Evolutionary conservation across 164 flowering plant species (phyloP), one percentile per base, ranked within the genome.

Genomic region (Cinnamomum chago): DNA sequence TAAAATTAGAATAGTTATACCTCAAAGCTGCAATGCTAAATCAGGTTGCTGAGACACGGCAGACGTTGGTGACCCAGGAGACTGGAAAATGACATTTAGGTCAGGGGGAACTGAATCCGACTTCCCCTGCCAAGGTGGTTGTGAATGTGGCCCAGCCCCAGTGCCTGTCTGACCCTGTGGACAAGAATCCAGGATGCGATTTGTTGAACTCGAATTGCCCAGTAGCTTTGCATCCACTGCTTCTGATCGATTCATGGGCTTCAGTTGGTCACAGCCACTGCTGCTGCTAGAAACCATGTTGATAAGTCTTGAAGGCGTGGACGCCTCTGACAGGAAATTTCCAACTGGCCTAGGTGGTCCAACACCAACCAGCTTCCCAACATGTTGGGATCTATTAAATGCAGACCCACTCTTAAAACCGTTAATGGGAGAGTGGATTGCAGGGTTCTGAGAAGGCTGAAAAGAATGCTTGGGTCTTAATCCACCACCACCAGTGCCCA

Each of bases 11-110:
- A 30, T 67, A 12, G 23, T 55, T 55, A 22, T 22, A 12, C 70
- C 50, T 89, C 83, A 89, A 30, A 89, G 87, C 85, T 90, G 90
- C 85, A 88, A 83, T 35, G 88, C 96, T 74, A 88, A 84, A 78
- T 90, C 91, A 28, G 93, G 90, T 35, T 87, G 90, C 18, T 82
- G 76, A 3, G 90, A 76, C 64, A 76, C 28, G 50, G 80, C 75
- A 13, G 83, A 81, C 72, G 78, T 75, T 22, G 90, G 89, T 55
- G 90, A 87, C 5, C 83, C 81, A 22, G 88, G 88, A 15, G 86
- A 80, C 79, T 86, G 87, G 74, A 84, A 89, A 51, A 83, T 75
- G 28, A 88, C 70, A 70, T 89, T 89, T 70, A 90, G 81, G 71
- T 90, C 91, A 0, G 91, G 88, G 15, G 90, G 88, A 65, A 78